Conservation (phyloP, 331 rosid species). For the Prunus yedoensis region DNA sequence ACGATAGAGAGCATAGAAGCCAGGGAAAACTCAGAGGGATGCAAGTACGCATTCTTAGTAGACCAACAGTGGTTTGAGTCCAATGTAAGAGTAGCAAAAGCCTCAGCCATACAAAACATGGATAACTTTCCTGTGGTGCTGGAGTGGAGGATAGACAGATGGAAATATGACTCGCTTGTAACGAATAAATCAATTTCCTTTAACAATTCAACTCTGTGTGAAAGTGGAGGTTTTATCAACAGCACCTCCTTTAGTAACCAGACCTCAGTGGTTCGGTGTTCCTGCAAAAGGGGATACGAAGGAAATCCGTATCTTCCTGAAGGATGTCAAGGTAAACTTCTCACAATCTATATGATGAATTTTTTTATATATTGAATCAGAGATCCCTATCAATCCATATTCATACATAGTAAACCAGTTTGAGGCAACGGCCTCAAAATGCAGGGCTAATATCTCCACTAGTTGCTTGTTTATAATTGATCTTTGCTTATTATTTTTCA, state of each 20-base stretch:
- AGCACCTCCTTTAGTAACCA: neutral
- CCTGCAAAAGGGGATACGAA: neutral
- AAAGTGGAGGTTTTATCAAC: neutral
- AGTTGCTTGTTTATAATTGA: too few species aligned
- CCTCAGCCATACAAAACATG: neutral
- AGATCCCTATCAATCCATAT: neutral
- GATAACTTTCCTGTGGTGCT: too few species aligned
- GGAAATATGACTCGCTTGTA: neutral
- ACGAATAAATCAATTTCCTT: neutral
- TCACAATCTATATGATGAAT: neutral
- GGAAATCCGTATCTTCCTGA: constrained; percentile 15
- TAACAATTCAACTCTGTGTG: neutral
- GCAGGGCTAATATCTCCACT: neutral
- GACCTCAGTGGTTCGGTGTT: neutral
- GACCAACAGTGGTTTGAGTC: neutral
- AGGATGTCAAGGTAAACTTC: constrained; percentile 16
- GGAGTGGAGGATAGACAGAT: too few species aligned
- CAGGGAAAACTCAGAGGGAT: neutral
- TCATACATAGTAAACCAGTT: neutral
- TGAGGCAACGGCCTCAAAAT: neutral
- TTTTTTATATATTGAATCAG: neutral
- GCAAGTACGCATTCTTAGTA: neutral
- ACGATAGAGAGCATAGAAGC: neutral
- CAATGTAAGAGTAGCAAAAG: neutral
- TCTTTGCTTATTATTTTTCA: neutral